phyloP scores from a whole-genome alignment of 2,329 filamentous ascomycete genomes.

The Sporothrix inflata region DNA sequence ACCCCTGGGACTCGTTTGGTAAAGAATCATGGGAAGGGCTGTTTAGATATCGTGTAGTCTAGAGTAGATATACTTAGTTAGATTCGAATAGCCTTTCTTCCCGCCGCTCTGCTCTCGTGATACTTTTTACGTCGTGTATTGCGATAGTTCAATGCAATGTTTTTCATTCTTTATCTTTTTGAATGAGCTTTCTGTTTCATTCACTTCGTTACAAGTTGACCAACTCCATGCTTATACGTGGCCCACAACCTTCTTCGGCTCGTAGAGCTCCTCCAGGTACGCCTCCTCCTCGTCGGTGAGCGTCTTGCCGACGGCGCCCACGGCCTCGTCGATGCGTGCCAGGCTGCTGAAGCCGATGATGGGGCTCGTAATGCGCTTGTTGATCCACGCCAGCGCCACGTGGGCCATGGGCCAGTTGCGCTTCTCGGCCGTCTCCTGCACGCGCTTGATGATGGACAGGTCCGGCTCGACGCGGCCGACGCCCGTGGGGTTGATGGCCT shows the following conservation, averaged over 20 bases:
- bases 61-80: background rate
- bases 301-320: conserved; percentile 50
- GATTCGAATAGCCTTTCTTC: background rate
- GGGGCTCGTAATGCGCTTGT: conserved; percentile 57
- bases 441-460: conserved; percentile 34
- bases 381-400: conserved; percentile 66
- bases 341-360: conserved; percentile 65
- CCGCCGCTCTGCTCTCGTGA: background rate
- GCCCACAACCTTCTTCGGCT: conserved; percentile 53
- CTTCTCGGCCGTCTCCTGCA: conserved; percentile 33
- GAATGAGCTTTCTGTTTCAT: background rate
- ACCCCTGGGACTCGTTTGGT: background rate
- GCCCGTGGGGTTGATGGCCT: background rate
- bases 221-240: conserved; percentile 35
- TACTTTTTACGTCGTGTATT: too few relatives aligned
- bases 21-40: background rate
- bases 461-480: conserved; percentile 34
- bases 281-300: conserved; percentile 62
- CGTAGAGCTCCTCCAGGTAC: conserved; percentile 66
- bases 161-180: background rate
- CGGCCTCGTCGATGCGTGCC: conserved; percentile 63
- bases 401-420: conserved; percentile 42
- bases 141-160: background rate
- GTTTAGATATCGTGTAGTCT: background rate
- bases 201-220: background rate